These are phyloP conservation scores for Microstegium vimineum DNA, from an alignment of 176 grass and related monocot genomes.

Conservation along the genomic window DNA sequence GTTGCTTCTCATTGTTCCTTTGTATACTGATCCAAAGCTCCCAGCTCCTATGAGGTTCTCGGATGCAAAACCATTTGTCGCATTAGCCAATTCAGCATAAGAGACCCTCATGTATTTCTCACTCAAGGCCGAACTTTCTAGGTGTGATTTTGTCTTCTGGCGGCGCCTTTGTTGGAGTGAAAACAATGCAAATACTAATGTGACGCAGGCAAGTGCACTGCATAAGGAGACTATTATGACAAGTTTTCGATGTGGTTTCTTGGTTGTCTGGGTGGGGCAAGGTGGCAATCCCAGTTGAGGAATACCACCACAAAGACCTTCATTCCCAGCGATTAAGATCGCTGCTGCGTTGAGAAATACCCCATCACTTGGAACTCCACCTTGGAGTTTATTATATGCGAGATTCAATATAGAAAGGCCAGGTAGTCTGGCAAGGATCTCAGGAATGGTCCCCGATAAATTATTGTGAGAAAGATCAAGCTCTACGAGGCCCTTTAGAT, in stretches of 20 bases:
- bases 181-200: background rate
- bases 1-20: background rate
- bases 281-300: background rate
- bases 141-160: background rate
- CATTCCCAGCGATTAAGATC: slow-evolving; percentile 24
- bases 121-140: background rate
- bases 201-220: background rate
- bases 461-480: slow-evolving; percentile 42
- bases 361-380: slow-evolving; percentile 24
- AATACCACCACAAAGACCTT: slow-evolving; percentile 28
- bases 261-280: background rate
- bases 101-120: background rate
- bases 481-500: slow-evolving; percentile 21
- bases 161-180: background rate
- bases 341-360: slow-evolving; percentile 35
- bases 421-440: slow-evolving; percentile 4
- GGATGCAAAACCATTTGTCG: slow-evolving; percentile 6
- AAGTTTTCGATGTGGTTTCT: background rate
- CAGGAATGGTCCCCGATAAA: slow-evolving; percentile 40
- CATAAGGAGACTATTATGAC: background rate
- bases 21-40: slow-evolving; percentile 19
- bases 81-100: slow-evolving; percentile 18
- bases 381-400: slow-evolving; percentile 56
- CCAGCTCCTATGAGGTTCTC: slow-evolving; percentile 10
- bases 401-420: slow-evolving; percentile 23